phyloP scores from a whole-genome alignment of 208 protist genomes.

The Crithidia thermophila region DNA sequence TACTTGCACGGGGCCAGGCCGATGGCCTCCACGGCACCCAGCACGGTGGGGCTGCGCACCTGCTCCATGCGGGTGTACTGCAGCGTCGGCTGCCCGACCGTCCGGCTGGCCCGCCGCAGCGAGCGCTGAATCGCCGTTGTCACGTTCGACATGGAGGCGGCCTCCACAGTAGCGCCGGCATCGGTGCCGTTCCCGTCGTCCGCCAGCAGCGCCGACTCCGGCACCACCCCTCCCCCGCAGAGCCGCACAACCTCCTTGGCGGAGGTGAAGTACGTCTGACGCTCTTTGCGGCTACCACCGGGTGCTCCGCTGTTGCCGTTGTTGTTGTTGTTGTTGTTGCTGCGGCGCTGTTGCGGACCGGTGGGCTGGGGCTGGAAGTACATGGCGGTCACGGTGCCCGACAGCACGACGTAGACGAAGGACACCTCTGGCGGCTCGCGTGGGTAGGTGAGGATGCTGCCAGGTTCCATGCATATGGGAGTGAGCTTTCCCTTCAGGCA shows the following conservation, averaged over 20 bases:
- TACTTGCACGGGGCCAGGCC: slow-evolving; percentile 69
- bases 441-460: slow-evolving; percentile 67
- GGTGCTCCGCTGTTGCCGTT: slow-evolving; percentile 13
- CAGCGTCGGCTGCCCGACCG: slow-evolving; percentile 80
- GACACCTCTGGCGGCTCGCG: slow-evolving; percentile 67
- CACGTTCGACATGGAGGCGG: slow-evolving; percentile 61
- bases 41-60: slow-evolving; percentile 58
- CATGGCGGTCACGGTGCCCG: slow-evolving; percentile 58
- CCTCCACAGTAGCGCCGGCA: slow-evolving; percentile 33
- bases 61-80: slow-evolving; percentile 55
- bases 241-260: slow-evolving; percentile 67
- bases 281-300: slow-evolving; percentile 20
- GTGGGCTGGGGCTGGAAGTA: slow-evolving; percentile 64
- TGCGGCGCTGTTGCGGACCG: slow-evolving; percentile 4
- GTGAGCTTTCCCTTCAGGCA: slow-evolving; percentile 53
- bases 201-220: slow-evolving; percentile 5
- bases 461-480: slow-evolving; percentile 58
- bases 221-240: slow-evolving; percentile 38
- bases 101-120: slow-evolving; percentile 63
- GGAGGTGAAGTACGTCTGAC: slow-evolving; percentile 76
- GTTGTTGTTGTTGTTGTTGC: not conserved
- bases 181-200: slow-evolving; percentile 27
- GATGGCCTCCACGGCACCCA: slow-evolving; percentile 70
- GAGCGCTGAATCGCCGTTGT: slow-evolving; percentile 75
- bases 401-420: slow-evolving; percentile 80